Evolutionary conservation across 148 eudicot genomes (phyloP).

Genomic region (Beta vulgaris): DNA sequence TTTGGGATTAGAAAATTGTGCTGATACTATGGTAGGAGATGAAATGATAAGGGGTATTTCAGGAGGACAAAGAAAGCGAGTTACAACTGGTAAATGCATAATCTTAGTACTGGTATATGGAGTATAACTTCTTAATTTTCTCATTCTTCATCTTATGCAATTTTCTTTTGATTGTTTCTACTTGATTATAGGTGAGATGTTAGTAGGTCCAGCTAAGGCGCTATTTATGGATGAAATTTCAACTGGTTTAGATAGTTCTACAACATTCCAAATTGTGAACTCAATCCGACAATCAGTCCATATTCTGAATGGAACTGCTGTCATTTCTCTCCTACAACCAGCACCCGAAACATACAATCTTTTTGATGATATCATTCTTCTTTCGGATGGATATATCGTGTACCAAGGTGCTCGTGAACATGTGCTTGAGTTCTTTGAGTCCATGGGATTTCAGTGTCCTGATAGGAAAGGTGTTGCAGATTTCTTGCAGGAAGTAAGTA

Average conservation of each 20-base stretch:
- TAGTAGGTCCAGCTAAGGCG: slow-evolving; percentile 74
- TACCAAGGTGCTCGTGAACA: slow-evolving; percentile 77
- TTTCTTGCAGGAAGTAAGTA: slow-evolving; percentile 84
- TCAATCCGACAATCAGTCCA: slow-evolving; percentile 65
- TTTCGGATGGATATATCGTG: slow-evolving; percentile 64
- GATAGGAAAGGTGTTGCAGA: slow-evolving; percentile 76
- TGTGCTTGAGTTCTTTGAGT: slow-evolving; percentile 69
- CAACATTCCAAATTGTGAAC: slow-evolving; percentile 73
- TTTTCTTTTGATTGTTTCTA: neutral
- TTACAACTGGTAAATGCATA: slow-evolving; percentile 56
- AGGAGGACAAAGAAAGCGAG: slow-evolving; percentile 81
- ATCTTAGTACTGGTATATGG: neutral
- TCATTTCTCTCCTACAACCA: slow-evolving; percentile 79
- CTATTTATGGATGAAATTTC: slow-evolving; percentile 91
- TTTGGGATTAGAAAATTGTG: slow-evolving; percentile 72
- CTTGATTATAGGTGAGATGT: slow-evolving; percentile 60
- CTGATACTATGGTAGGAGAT: slow-evolving; percentile 83
- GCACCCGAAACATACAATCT: slow-evolving; percentile 83
- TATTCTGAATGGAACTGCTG: slow-evolving; percentile 66
- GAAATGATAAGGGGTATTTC: slow-evolving; percentile 70
- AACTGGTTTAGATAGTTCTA: slow-evolving; percentile 83
- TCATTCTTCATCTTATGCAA: neutral
- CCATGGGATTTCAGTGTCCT: slow-evolving; percentile 74
- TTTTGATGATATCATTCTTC: slow-evolving; percentile 72
- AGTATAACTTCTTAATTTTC: neutral